These are phyloP conservation scores for Cryptococcus sp. DNA, from an alignment of 1,284 basidiomycete genomes.

Conservation along the genomic window DNA sequence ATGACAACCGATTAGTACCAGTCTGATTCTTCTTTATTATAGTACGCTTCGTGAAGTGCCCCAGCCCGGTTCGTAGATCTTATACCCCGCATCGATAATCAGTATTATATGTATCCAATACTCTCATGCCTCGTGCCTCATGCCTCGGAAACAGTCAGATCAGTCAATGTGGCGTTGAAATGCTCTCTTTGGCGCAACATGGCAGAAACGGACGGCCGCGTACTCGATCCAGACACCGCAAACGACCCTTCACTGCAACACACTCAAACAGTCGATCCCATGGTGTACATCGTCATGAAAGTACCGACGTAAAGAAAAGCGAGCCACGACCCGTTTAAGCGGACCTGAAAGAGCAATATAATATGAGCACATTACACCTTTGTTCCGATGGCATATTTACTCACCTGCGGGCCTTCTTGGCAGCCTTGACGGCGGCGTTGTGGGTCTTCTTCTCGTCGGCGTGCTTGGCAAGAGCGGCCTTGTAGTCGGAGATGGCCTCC, in stretches of 20 bases:
- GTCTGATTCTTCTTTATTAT: too few species aligned
- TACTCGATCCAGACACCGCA: background rate
- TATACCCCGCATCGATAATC: too few species aligned
- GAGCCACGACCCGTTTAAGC: slow-evolving; percentile 12
- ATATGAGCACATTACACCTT: background rate
- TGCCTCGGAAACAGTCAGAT: background rate
- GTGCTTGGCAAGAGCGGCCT: slow-evolving; percentile 85
- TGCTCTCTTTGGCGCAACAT: too few species aligned
- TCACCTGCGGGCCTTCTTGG: slow-evolving; percentile 48
- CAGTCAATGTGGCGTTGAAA: too few species aligned
- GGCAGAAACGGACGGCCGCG: background rate
- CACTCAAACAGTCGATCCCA: slow-evolving; percentile 10
- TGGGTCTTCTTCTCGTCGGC: slow-evolving; percentile 90
- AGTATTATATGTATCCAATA: too few species aligned
- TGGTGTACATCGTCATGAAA: slow-evolving; percentile 24
- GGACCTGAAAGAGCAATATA: slow-evolving; percentile 2
- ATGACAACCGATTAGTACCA: too few species aligned
- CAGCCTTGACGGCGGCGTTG: slow-evolving; percentile 54
- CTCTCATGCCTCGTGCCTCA: too few species aligned
- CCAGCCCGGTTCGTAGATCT: too few species aligned
- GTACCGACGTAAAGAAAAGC: slow-evolving; percentile 8
- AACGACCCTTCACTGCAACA: background rate
- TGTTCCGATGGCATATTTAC: background rate
- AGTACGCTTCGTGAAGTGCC: background rate
- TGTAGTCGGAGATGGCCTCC: slow-evolving; percentile 92